Evolutionary conservation across 2,329 filamentous ascomycete genomes (phyloP).

Genomic region (Orbilia blumenaviensis): DNA sequence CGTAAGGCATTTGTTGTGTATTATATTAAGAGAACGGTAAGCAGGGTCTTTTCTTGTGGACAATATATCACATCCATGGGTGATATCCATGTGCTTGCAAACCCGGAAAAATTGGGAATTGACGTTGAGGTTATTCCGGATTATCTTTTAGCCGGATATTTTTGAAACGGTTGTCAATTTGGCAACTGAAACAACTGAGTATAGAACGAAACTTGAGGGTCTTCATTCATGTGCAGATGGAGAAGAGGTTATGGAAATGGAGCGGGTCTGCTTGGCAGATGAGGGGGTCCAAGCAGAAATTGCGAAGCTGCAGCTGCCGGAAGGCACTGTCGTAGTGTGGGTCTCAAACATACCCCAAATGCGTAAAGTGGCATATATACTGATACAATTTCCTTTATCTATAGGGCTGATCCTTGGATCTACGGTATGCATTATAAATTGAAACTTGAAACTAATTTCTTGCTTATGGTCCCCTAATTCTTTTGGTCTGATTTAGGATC

Average conservation of each 20-base stretch:
- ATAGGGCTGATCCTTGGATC: conserved; percentile 70
- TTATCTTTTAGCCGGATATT: conserved; percentile 23
- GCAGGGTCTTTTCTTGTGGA: conserved; percentile 54
- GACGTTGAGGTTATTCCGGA: not conserved
- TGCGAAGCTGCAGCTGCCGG: conserved; percentile 70
- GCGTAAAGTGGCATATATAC: no score
- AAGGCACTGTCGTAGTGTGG: conserved; percentile 67
- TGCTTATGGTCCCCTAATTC: not conserved
- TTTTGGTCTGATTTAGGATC: conserved; percentile 61
- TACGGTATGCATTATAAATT: conserved; percentile 67
- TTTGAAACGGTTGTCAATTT: conserved; percentile 64
- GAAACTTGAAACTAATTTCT: no score
- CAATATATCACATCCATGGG: not conserved
- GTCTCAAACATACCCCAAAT: not conserved
- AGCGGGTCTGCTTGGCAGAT: conserved; percentile 68
- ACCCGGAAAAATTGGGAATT: not conserved
- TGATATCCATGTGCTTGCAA: not conserved
- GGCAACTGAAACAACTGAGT: conserved; percentile 65
- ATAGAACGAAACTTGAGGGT: conserved; percentile 69
- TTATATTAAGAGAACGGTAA: conserved; percentile 70
- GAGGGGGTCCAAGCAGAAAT: conserved; percentile 69
- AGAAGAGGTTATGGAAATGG: conserved; percentile 69
- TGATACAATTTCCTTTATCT: not conserved
- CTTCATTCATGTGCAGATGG: conserved; percentile 70
- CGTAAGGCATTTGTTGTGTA: conserved; percentile 69